Evolutionary conservation across 2,329 filamentous ascomycete genomes (phyloP).

Genomic region (Aspergillus latus): DNA sequence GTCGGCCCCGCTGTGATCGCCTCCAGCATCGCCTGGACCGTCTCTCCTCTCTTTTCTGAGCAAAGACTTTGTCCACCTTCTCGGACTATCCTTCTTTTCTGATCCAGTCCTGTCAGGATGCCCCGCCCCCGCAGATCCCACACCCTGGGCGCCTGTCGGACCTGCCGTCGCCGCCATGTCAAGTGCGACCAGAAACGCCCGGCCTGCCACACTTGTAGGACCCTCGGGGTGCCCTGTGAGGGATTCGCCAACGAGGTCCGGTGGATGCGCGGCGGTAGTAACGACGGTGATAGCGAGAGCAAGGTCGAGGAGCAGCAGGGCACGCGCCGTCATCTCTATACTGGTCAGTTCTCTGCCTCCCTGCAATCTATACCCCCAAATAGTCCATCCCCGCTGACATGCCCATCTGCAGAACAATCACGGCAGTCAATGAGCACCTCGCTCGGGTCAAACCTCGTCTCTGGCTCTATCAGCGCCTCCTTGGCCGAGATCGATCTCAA

Average conservation of each 20-base stretch:
- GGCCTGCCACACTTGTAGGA: conserved; percentile 32
- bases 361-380: background rate
- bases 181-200: conserved; percentile 40
- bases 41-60: background rate
- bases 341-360: conserved; percentile 23
- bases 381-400: background rate
- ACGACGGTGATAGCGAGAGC: background rate
- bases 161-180: conserved; percentile 37
- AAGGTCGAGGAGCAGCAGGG: conserved; percentile 18
- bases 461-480: conserved; percentile 34
- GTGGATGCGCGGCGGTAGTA: conserved; percentile 29
- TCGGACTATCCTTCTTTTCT: background rate
- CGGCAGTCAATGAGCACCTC: conserved; percentile 35
- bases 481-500: conserved; percentile 33
- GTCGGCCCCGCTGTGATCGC: background rate
- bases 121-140: conserved; percentile 29
- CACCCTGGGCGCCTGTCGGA: conserved; percentile 35
- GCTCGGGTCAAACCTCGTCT: conserved; percentile 26
- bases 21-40: background rate
- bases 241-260: conserved; percentile 32
- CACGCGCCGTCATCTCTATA: conserved; percentile 33
- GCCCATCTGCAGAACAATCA: conserved; percentile 26
- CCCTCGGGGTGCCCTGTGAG: conserved; percentile 31
- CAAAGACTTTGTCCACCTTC: background rate
- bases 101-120: background rate